A percentile compares a stretch with the other conserved stretches of the same genome.
phyloP scores from a whole-genome alignment of 805 yeast species.

The Scheffersomyces coipomensis region DNA sequence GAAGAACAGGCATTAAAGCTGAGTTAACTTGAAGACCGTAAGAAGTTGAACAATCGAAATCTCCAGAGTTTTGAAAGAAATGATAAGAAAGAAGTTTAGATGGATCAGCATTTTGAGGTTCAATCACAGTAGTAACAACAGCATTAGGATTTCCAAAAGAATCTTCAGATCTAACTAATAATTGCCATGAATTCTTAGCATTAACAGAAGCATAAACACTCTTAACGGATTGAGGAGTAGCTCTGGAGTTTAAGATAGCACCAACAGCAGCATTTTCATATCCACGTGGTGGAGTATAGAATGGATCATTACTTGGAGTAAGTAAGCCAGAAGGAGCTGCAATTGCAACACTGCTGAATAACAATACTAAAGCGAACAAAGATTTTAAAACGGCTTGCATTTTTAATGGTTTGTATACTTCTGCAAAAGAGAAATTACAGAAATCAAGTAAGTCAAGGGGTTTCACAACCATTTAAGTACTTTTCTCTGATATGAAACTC shows the following conservation, averaged over 20 bases:
- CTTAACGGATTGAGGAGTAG: slow-evolving; percentile 16
- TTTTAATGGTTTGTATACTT: no score
- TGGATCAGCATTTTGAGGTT: slow-evolving; percentile 27
- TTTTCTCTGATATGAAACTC: no score
- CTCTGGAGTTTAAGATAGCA: slow-evolving; percentile 19
- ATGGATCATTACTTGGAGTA: slow-evolving; percentile 19
- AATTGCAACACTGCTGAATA: no score
- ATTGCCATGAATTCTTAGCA: slow-evolving; percentile 21
- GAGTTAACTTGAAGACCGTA: slow-evolving; percentile 17
- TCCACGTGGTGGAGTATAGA: slow-evolving; percentile 22
- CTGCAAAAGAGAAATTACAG: no score
- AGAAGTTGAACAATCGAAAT: slow-evolving; percentile 25
- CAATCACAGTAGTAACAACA: slow-evolving; percentile 23
- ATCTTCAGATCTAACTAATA: slow-evolving; percentile 19
- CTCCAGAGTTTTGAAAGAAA: slow-evolving; percentile 26
- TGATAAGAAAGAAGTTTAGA: slow-evolving; percentile 26
- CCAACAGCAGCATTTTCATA: slow-evolving; percentile 19
- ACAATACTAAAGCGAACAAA: no score
- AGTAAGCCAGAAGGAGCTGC: slow-evolving; percentile 8
- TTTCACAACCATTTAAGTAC: no score
- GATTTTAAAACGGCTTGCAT: no score
- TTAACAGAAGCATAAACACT: slow-evolving; percentile 15
- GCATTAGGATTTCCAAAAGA: slow-evolving; percentile 23
- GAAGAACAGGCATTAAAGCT: slow-evolving; percentile 6
- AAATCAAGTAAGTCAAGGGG: no score